Conservation (phyloP, 495 filamentous ascomycete genomes). For the Penicillium bovifimosum region DNA sequence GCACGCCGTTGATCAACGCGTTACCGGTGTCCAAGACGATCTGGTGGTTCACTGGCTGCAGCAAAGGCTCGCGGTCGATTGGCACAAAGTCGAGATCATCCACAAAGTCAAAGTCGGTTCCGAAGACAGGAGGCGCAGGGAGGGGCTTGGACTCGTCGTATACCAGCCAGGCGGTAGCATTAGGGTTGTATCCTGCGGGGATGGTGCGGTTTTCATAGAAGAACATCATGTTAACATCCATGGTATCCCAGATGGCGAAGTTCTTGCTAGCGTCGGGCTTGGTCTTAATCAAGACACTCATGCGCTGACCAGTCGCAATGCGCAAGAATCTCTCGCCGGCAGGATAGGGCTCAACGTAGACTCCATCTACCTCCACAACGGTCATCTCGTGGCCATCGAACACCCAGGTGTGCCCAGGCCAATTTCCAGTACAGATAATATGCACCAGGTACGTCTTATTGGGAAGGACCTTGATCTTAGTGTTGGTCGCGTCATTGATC, state of each 20-base stretch:
- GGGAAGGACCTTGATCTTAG: slow-evolving; percentile 41
- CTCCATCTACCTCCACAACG: slow-evolving; percentile 70
- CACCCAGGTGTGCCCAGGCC: slow-evolving; percentile 51
- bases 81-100: slow-evolving; percentile 72
- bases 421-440: slow-evolving; percentile 61
- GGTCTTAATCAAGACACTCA: slow-evolving; percentile 58
- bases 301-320: slow-evolving; percentile 64
- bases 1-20: slow-evolving; percentile 57
- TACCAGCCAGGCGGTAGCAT: slow-evolving; percentile 74
- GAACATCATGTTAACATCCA: slow-evolving; percentile 52
- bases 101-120: slow-evolving; percentile 50
- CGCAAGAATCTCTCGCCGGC: slow-evolving; percentile 53
- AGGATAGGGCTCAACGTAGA: slow-evolving; percentile 52
- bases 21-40: slow-evolving; percentile 41
- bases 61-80: slow-evolving; percentile 52
- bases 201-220: slow-evolving; percentile 31
- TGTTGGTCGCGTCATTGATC: slow-evolving; percentile 57
- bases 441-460: slow-evolving; percentile 59
- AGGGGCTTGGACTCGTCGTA: slow-evolving; percentile 59
- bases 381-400: slow-evolving; percentile 52
- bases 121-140: slow-evolving; percentile 49
- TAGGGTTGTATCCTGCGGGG: slow-evolving; percentile 51
- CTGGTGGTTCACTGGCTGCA: slow-evolving; percentile 29
- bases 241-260: slow-evolving; percentile 54
- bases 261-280: slow-evolving; percentile 43